Base-by-base conservation (phyloP, 192 early-diverging fungal genomes). In the Cladochytrium replicatum region DNA sequence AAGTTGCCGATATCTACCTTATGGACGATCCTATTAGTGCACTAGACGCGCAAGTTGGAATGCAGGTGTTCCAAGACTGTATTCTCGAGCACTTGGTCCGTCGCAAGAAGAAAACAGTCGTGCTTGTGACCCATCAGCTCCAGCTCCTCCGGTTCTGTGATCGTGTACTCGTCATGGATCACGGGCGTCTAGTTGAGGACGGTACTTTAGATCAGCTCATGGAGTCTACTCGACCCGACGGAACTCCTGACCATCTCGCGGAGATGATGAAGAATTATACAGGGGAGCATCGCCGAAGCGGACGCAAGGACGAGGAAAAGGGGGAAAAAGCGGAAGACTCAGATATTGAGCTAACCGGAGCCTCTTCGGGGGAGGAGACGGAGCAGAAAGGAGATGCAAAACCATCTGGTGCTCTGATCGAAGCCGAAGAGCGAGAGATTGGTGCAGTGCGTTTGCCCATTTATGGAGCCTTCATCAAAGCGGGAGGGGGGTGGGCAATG, bases 1-100 rank as follows among this genome's bases (percentile, higher is more conserved):
- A n/a, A n/a, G 74, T 81, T 6, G 75, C 78, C 6, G 81, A 85
- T 29, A 56, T 85, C 0, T 78, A 80, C 23, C 57, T 85, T 0
- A 48, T 85, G 21, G 83, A 85, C 41, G 83, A 85, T 40, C 81
- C 81, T 9, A 60, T 85, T 30, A 66, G 78, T 25, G 81, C 83
- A 7, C 40, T 63, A 15, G 57, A 59, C 44, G 57, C 57, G 15
- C 40, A 54, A 15, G 57, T 59, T 17, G 57, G 57, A 2, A 7
- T 32, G 21, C 17, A 48, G 24, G 49, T 59, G 9, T 59, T 59
- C 21, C 21, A 41, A 1, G 39, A 32, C 2, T 46, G 46, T 26
- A 19, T 59, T 2, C 27, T 42, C 19, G 13, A 13, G 19, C 27
- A 41, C 27, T 21, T 53, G 2, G 31, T 6, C 7, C 27, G 63